Conservation (phyloP, 306 rosid species). For the Cotoneaster glaucophyllus region DNA sequence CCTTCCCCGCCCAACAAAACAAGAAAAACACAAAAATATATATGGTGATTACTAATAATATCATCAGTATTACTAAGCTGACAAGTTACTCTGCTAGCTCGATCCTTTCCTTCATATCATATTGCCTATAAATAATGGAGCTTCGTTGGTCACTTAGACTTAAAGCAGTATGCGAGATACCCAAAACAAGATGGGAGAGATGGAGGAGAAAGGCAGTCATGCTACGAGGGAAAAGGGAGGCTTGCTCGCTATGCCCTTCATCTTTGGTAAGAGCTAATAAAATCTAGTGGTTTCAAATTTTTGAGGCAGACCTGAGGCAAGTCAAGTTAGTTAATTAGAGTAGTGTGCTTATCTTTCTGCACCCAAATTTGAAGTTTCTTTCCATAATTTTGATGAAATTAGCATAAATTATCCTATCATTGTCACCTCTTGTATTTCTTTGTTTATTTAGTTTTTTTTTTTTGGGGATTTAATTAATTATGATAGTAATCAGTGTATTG, state of each 20-base stretch:
- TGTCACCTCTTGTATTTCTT: background rate
- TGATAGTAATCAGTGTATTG: no score
- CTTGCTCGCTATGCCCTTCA: constrained; percentile 84
- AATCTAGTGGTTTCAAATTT: background rate
- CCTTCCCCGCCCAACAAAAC: background rate
- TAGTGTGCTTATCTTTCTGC: background rate
- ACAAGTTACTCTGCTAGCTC: background rate
- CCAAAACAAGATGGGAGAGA: constrained; percentile 12
- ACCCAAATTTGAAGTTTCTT: background rate
- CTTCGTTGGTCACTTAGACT: constrained; percentile 3
- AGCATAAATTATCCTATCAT: no score
- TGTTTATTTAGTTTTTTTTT: background rate
- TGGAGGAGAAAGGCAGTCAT: constrained; percentile 36
- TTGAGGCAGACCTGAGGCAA: background rate
- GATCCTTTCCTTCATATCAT: background rate
- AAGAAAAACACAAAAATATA: background rate
- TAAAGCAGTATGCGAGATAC: background rate
- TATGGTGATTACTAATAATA: no score
- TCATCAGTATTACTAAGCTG: background rate
- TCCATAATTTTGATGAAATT: no score
- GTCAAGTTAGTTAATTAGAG: no score
- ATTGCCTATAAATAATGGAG: constrained; percentile 38
- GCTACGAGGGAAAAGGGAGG: constrained; percentile 61
- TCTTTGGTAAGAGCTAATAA: constrained; percentile 51
- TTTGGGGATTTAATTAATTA: background rate